A percentile compares a stretch with the other conserved stretches of the same genome.
Evolutionary conservation across 129 eudicot species (phyloP).

Genomic region (Flaveria sonorensis): DNA sequence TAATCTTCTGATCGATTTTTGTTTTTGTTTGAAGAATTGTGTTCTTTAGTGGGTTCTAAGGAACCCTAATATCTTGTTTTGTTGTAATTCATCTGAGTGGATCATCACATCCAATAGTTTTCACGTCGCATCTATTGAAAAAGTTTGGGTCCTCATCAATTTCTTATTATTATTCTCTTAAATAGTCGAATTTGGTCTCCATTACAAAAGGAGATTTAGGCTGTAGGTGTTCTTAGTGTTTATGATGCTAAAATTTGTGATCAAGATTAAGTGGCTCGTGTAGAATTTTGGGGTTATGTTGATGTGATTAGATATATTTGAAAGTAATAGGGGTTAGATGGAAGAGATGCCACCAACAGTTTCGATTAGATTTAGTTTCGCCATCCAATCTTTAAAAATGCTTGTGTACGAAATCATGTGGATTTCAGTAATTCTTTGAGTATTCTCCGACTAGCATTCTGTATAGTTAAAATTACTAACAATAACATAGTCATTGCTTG

Average conservation of each 20-base stretch:
- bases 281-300: too few species aligned
- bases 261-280: too few species aligned
- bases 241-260: constrained; percentile 7
- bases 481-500: too few species aligned
- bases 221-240: constrained; percentile 14
- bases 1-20: not conserved
- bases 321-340: too few species aligned
- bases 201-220: not conserved
- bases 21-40: constrained; percentile 27
- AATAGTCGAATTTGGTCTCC: not conserved
- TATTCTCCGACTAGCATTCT: too few species aligned
- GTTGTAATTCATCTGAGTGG: constrained; percentile 27
- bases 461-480: too few species aligned
- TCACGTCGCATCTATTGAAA: constrained; percentile 44
- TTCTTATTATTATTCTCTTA: not conserved
- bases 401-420: too few species aligned
- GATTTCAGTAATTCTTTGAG: too few species aligned
- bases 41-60: constrained; percentile 12
- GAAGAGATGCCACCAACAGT: too few species aligned
- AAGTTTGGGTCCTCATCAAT: not conserved
- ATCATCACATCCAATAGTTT: constrained; percentile 37
- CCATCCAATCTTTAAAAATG: too few species aligned
- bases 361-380: too few species aligned
- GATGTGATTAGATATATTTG: too few species aligned
- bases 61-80: constrained; percentile 26